Percentiles rank a stretch among this genome's conserved stretches.
Evolutionary conservation across 2,329 filamentous ascomycete species (phyloP).

Genomic region (Colletotrichum tamarilloi): DNA sequence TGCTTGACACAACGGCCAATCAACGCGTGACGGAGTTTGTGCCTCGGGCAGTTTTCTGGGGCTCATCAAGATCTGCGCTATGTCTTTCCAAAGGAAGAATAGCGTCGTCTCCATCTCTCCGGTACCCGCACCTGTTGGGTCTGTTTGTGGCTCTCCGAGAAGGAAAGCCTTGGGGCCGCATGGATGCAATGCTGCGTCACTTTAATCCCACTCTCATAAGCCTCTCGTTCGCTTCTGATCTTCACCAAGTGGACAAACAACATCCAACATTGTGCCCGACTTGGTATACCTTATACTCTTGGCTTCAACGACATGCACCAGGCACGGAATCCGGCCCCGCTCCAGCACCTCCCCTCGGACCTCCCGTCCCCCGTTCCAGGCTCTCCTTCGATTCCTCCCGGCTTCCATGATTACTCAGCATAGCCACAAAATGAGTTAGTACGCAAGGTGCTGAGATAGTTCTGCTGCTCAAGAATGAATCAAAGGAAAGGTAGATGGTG

Average conservation of each 20-base stretch:
- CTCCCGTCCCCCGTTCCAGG: too few species aligned
- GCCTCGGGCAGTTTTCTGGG: slow-evolving; percentile 23
- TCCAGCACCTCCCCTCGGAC: too few species aligned
- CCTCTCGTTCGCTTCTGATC: not conserved
- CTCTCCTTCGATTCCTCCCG: too few species aligned
- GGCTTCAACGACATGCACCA: too few species aligned
- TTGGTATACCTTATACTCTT: not conserved
- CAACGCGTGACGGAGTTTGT: not conserved
- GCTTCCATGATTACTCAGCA: too few species aligned
- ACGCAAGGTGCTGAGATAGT: too few species aligned
- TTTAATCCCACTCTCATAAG: not conserved
- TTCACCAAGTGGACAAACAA: not conserved
- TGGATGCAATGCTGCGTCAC: not conserved
- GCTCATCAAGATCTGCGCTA: slow-evolving; percentile 8
- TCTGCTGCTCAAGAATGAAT: too few species aligned
- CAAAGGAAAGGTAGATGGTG: too few species aligned
- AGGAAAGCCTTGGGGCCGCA: not conserved
- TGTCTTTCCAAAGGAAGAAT: not conserved
- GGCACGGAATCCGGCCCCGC: too few species aligned
- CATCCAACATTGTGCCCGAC: not conserved
- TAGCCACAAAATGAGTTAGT: too few species aligned
- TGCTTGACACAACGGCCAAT: not conserved
- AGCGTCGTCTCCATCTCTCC: not conserved
- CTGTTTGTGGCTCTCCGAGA: slow-evolving; percentile 7
- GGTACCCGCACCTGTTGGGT: slow-evolving; percentile 8